phyloP scores from a whole-genome alignment of 1,284 basidiomycete genomes.

The Vanrija pseudolonga region DNA sequence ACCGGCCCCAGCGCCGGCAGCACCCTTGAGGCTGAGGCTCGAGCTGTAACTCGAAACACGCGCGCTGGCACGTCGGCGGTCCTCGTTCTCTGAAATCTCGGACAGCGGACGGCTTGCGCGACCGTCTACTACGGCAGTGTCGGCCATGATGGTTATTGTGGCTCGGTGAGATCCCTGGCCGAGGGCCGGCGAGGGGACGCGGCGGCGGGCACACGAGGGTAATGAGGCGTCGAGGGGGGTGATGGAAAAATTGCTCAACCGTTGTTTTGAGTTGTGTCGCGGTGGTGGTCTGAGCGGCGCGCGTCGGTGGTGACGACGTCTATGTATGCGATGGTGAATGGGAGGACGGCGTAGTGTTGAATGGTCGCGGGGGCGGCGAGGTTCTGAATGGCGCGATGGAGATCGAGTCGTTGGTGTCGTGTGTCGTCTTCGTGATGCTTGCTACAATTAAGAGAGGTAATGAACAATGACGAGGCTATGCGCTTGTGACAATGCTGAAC shows the following conservation, averaged over 20 bases:
- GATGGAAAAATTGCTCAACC: not conserved
- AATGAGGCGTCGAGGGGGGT: not conserved
- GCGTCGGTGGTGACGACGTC: not conserved
- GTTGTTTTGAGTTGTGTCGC: not conserved
- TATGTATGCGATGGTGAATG: too few species aligned
- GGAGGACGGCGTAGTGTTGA: too few species aligned
- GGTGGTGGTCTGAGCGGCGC: not conserved
- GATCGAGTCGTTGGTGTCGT: too few species aligned
- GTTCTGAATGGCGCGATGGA: too few species aligned
- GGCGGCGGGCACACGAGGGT: not conserved
- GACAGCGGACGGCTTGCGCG: slow-evolving; percentile 14
- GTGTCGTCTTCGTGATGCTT: too few species aligned
- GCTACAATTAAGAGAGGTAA: too few species aligned
- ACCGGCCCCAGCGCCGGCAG: not conserved
- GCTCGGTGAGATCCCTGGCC: not conserved
- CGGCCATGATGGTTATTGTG: slow-evolving; percentile 5
- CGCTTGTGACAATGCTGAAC: too few species aligned
- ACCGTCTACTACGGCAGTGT: slow-evolving; percentile 4
- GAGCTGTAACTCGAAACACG: slow-evolving; percentile 18
- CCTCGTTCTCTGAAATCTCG: slow-evolving; percentile 21
- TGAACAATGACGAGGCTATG: too few species aligned
- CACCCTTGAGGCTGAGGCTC: slow-evolving; percentile 14
- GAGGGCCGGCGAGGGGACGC: not conserved
- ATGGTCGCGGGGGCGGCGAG: too few species aligned
- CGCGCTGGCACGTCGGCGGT: slow-evolving; percentile 11